Conservation (phyloP, 495 filamentous ascomycete genomes). For the Penicillium cataractarum region DNA sequence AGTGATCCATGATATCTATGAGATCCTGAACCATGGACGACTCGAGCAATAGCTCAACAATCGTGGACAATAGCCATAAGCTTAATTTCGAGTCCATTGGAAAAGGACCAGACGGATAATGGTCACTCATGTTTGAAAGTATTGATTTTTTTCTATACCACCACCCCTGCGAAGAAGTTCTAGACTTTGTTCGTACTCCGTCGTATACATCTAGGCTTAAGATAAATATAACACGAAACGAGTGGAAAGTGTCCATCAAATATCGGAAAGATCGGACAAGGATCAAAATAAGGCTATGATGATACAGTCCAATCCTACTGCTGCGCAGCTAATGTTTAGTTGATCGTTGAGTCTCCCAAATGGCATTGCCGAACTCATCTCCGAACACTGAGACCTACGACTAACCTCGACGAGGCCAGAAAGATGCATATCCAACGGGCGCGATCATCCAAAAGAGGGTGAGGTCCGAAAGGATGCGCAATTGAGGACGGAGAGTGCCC, state of each 20-base stretch:
- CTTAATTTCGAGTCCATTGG: neutral
- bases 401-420: neutral
- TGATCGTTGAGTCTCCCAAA: neutral
- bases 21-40: neutral
- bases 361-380: neutral
- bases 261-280: neutral
- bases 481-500: constrained; percentile 2
- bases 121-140: neutral
- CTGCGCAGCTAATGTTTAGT: too few relatives aligned
- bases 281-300: constrained; percentile 1
- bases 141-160: neutral
- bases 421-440: neutral
- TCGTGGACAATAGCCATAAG: neutral
- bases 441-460: neutral
- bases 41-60: neutral
- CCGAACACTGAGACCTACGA: constrained; percentile 1
- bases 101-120: neutral
- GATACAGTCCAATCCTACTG: neutral
- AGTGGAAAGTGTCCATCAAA: neutral
- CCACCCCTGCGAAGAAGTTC: neutral
- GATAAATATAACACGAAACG: neutral
- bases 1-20: neutral
- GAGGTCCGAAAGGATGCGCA: constrained; percentile 2
- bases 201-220: neutral
- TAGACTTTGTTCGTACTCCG: neutral